These are phyloP conservation scores for Claviceps cyperi DNA, from an alignment of 2,329 filamentous ascomycete species.

Conservation along the genomic window DNA sequence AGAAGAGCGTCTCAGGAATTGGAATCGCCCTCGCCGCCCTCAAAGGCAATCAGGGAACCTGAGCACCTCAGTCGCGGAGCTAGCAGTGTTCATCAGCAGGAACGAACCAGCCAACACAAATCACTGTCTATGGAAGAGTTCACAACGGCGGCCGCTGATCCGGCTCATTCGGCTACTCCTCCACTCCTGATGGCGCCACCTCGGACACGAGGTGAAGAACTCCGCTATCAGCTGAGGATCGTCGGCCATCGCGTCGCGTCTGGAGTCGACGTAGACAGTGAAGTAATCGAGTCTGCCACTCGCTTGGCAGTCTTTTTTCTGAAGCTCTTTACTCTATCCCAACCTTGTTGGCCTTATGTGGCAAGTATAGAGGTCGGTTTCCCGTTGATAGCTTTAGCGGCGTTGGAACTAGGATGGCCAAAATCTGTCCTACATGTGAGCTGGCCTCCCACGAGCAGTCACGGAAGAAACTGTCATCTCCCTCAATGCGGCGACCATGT, in stretches of 20 bases:
- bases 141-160: background rate
- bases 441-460: background rate
- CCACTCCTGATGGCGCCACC: conserved; percentile 36
- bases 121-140: background rate
- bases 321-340: conserved; percentile 52
- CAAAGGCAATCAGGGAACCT: background rate
- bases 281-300: conserved; percentile 18
- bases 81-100: background rate
- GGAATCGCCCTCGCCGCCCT: conserved; percentile 5
- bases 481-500: background rate
- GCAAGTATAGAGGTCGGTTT: conserved; percentile 50
- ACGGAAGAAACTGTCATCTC: background rate
- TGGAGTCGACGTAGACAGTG: conserved; percentile 15
- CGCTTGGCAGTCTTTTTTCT: conserved; percentile 50
- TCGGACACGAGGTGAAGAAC: conserved; percentile 18
- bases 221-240: conserved; percentile 21
- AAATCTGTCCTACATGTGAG: conserved; percentile 3
- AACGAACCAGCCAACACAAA: background rate
- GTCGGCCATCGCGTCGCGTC: conserved; percentile 18
- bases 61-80: background rate
- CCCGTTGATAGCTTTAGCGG: conserved; percentile 54
- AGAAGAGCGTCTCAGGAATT: conserved; percentile 8
- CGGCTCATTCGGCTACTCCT: conserved; percentile 1
- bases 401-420: conserved; percentile 43
- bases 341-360: conserved; percentile 58